A percentile compares a stretch with the other conserved stretches of the same genome.
These are phyloP conservation scores for Paramecium sexaurelia DNA, from an alignment of 73 alveolate species.

Conservation along the genomic window DNA sequence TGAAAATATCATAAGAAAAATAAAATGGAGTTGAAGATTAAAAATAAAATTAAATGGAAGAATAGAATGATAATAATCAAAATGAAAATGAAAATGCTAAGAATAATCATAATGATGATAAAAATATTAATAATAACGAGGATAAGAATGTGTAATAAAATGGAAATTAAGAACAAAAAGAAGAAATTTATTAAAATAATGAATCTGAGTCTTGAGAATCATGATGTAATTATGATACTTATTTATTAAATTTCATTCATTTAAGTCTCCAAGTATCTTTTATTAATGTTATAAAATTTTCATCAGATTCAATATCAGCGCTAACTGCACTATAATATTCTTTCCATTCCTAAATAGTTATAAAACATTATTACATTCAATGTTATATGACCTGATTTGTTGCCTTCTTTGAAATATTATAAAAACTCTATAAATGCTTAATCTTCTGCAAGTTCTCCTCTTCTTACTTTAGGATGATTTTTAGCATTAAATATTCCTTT, in stretches of 20 bases:
- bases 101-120: not conserved
- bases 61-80: not conserved
- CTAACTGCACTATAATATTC: conserved; percentile 79
- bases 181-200: not conserved
- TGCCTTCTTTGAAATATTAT: conserved; percentile 71
- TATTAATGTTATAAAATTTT: conserved; percentile 68
- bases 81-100: not conserved
- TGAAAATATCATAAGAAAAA: not conserved
- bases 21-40: not conserved
- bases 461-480: conserved; percentile 77
- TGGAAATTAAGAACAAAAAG: not conserved
- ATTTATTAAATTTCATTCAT: conserved; percentile 31
- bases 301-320: conserved; percentile 76
- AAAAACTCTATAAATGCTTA: conserved; percentile 76
- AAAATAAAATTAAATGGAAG: not conserved
- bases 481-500: conserved; percentile 76
- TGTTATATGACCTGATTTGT: conserved; percentile 71
- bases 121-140: not conserved
- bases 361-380: conserved; percentile 53
- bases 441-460: conserved; percentile 78
- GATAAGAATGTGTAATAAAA: not conserved
- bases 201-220: conserved; percentile 35
- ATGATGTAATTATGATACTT: conserved; percentile 20
- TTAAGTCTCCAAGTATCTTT: conserved; percentile 75
- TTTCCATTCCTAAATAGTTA: conserved; percentile 73